Conservation (phyloP, 2,329 filamentous ascomycete species). For the Cordyceps pruinosa region DNA sequence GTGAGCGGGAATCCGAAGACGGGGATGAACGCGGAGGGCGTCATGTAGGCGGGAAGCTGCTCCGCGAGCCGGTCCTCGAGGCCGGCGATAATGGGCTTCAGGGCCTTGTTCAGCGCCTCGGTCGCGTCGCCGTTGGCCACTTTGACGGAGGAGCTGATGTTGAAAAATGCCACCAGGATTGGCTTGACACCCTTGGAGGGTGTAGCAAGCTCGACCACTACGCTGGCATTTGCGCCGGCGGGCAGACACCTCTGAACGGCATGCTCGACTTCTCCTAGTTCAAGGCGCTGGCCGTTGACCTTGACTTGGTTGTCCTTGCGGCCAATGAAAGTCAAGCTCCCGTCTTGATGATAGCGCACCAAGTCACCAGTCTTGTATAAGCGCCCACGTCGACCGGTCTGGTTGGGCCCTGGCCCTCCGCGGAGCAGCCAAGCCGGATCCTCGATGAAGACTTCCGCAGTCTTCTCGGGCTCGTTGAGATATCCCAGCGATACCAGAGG, state of each 20-base stretch:
- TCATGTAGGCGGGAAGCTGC: constrained; percentile 15
- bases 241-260: constrained; percentile 3
- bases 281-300: constrained; percentile 46
- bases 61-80: constrained; percentile 8
- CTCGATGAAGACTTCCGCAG: constrained; percentile 20
- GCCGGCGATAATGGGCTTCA: constrained; percentile 1
- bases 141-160: not conserved
- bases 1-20: not conserved
- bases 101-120: not conserved
- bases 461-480: constrained; percentile 15
- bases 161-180: constrained; percentile 14
- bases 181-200: constrained; percentile 7
- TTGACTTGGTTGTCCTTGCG: constrained; percentile 50
- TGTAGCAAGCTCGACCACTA: constrained; percentile 12
- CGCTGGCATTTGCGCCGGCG: not conserved
- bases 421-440: constrained; percentile 6
- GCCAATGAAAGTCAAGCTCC: constrained; percentile 35
- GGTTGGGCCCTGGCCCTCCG: not conserved
- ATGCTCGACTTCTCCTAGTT: constrained; percentile 27
- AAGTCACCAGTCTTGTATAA: constrained; percentile 43
- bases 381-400: constrained; percentile 14
- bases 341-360: constrained; percentile 29
- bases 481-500: constrained; percentile 18
- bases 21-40: constrained; percentile 15
- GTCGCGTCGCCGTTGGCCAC: not conserved